A percentile compares a stretch with the other conserved stretches of the same genome.
phyloP scores from a whole-genome alignment of 2,329 filamentous ascomycete species.

The Basipetospora chlamydospora region DNA sequence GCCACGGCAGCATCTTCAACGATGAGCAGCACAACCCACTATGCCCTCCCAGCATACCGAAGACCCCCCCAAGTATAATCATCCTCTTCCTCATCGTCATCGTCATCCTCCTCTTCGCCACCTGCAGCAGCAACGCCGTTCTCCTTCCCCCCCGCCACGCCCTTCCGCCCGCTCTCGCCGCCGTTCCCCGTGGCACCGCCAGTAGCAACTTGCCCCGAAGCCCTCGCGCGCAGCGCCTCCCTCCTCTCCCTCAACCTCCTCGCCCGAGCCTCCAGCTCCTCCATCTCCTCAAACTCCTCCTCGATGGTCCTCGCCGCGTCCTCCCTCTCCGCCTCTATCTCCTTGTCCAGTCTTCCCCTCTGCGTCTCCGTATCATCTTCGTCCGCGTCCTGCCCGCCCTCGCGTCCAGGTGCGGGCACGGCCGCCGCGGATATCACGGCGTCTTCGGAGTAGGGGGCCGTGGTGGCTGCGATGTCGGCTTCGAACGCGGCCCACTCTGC shows the following conservation, averaged over 20 bases:
- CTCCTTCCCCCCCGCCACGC: slow-evolving; percentile 12
- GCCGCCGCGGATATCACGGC: slow-evolving; percentile 57
- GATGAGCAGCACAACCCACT: background rate
- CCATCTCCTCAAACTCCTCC: slow-evolving; percentile 73
- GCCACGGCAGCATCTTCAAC: background rate
- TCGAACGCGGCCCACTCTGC: slow-evolving; percentile 81
- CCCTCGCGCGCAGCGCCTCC: slow-evolving; percentile 42
- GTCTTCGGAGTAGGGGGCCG: slow-evolving; percentile 23
- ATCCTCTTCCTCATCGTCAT: slow-evolving; percentile 34
- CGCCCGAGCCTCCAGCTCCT: slow-evolving; percentile 59
- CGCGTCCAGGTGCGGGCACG: slow-evolving; percentile 46
- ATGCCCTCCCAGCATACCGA: slow-evolving; percentile 5
- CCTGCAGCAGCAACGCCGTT: slow-evolving; percentile 14
- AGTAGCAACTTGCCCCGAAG: slow-evolving; percentile 14
- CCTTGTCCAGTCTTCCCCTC: slow-evolving; percentile 36
- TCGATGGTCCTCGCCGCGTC: slow-evolving; percentile 61
- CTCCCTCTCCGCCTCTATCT: slow-evolving; percentile 54
- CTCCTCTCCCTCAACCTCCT: slow-evolving; percentile 53
- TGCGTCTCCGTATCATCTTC: slow-evolving; percentile 34
- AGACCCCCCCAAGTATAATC: slow-evolving; percentile 47
- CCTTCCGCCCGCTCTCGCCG: slow-evolving; percentile 8
- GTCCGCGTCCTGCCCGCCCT: slow-evolving; percentile 40
- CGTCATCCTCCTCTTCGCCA: slow-evolving; percentile 28
- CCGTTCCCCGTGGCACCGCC: slow-evolving; percentile 8
- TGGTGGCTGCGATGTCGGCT: slow-evolving; percentile 52